Evolutionary conservation across 495 filamentous ascomycete species (phyloP), one percentile per base, ranked within the genome.

Genomic region (Penicillium canariense): DNA sequence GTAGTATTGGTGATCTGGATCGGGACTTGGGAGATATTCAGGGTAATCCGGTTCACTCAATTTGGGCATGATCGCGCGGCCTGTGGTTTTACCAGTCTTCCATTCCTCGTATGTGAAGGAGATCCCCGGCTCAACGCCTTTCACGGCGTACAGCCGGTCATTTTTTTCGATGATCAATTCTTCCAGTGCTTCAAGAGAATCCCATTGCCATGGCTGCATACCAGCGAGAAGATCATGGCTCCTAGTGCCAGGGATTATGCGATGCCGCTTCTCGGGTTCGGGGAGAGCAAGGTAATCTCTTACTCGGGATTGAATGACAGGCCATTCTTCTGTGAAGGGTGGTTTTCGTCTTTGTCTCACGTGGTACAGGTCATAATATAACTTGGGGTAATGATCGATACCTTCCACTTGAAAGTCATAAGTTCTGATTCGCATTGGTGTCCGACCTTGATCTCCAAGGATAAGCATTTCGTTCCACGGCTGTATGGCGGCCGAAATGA

Each of bases 61-160:
- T 22, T 40, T 40, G 36, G 5, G 36, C 36, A 22, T 40, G 34
- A 48, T 55, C 35, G 52, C 30, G 44, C 44, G 52, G 34, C 45
- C 45, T 31, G 31, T 55, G 39, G 31, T 42, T 25, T 48, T 17
- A 27, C 52, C 43, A 18, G 44, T 42, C 34, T 55, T 55, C 52
- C 43, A 55, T 40, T 55, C 45, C 12, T 55, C 45, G 30, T 55
- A 55, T 49, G 52, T 38, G 35, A 55, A 55, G 45, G 52, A 48
- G 35, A 43, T 43, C 14, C 52, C 52, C 11, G 43, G 52, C 45
- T 55, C 52, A 49, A 49, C 17, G 25, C 45, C 44, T 49, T 39
- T 48, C 15, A 55, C 43, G 23, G 44, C 26, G 26, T 48, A 48
- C 3, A 55, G 20, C 34, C 45, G 52, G 1, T 34, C 28, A 14